A percentile compares a stretch with the other conserved stretches of the same genome.
Evolutionary conservation across 2,329 filamentous ascomycete genomes (phyloP).

Genomic region (Akanthomyces muscarius): DNA sequence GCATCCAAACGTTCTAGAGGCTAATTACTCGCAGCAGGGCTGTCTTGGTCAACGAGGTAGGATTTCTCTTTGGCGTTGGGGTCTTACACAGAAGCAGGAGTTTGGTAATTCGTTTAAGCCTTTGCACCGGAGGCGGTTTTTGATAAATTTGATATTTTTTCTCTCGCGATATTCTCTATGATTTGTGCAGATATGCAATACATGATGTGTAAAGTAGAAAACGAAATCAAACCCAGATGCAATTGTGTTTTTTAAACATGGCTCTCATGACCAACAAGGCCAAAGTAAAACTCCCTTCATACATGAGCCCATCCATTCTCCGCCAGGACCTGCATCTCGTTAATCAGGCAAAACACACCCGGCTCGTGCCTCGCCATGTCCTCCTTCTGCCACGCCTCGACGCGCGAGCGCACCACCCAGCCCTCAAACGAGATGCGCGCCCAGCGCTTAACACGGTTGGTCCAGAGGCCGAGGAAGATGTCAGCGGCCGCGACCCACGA

Average conservation of each 20-base stretch:
- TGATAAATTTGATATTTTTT: neutral
- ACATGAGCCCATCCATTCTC: constrained; percentile 58
- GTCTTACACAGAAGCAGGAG: too few relatives aligned
- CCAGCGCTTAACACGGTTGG: constrained; percentile 50
- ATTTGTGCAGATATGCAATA: neutral
- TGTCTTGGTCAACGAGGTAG: too few relatives aligned
- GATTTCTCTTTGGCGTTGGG: too few relatives aligned
- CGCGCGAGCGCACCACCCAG: constrained; percentile 35
- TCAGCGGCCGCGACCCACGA: constrained; percentile 46
- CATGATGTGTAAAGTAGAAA: neutral
- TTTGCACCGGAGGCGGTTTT: neutral
- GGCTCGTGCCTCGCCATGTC: constrained; percentile 36
- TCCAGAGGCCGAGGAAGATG: constrained; percentile 54
- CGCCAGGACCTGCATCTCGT: constrained; percentile 58
- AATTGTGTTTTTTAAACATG: neutral
- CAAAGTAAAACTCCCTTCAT: constrained; percentile 23
- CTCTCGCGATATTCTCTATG: neutral
- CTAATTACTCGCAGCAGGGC: too few relatives aligned
- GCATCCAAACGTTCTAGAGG: too few relatives aligned
- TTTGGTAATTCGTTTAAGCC: too few relatives aligned
- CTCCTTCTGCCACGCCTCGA: constrained; percentile 36
- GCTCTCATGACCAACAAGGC: neutral
- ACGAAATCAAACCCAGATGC: neutral
- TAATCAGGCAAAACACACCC: constrained; percentile 51
- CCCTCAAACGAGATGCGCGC: constrained; percentile 27